A percentile compares a stretch with the other conserved stretches of the same genome.
Conservation (phyloP, 768 basidiomycete genomes). For the Roridomyces roridus region DNA sequence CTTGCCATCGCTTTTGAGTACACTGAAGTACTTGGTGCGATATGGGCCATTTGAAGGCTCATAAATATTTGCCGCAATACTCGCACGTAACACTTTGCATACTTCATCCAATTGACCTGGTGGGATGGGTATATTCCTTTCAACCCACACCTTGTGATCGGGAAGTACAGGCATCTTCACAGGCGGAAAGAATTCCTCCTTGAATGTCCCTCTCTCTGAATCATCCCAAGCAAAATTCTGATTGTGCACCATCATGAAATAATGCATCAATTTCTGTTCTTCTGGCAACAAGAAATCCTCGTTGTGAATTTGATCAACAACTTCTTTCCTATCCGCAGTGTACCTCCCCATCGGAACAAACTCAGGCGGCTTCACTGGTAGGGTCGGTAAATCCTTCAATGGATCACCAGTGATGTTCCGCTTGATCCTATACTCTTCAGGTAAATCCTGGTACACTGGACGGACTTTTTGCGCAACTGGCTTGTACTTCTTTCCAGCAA, state of each 20-base stretch:
- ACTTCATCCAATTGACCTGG: conserved; percentile 21
- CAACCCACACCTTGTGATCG: conserved; percentile 29
- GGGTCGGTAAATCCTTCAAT: conserved; percentile 16
- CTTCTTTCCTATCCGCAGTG: conserved; percentile 26
- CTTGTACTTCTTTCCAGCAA: conserved; percentile 28
- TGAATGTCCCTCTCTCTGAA: conserved; percentile 9
- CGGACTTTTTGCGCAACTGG: conserved; percentile 23
- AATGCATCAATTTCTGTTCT: conserved; percentile 30
- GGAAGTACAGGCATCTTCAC: conserved; percentile 31
- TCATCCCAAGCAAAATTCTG: conserved; percentile 13
- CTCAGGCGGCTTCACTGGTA: conserved; percentile 24
- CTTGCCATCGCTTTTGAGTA: conserved; percentile 30
- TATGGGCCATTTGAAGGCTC: conserved; percentile 27
- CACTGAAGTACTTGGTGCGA: conserved; percentile 39
- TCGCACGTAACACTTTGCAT: conserved; percentile 19
- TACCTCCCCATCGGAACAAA: conserved; percentile 26
- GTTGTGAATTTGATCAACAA: too few relatives aligned
- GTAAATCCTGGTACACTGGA: conserved; percentile 25
- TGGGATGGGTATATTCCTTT: conserved; percentile 22
- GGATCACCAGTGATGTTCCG: conserved; percentile 31
- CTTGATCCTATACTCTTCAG: conserved; percentile 27
- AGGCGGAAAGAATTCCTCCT: conserved; percentile 20
- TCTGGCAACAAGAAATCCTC: conserved; percentile 28
- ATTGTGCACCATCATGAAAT: conserved; percentile 29
- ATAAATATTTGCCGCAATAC: conserved; percentile 18